These are phyloP conservation scores for Flaveria brownii DNA, from an alignment of 129 eudicot genomes.

Conservation along the genomic window DNA sequence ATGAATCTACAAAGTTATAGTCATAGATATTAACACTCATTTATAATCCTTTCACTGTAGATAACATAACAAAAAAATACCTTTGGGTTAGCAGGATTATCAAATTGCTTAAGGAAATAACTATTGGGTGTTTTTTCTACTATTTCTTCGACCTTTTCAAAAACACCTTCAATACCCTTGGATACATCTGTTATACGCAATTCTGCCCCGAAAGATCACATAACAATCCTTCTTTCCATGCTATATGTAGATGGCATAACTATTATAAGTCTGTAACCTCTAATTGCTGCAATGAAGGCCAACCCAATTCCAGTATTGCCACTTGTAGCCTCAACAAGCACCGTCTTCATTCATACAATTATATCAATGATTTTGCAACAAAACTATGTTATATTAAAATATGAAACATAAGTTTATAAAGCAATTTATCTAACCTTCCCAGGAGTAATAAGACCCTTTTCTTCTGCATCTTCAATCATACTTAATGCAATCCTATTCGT, in stretches of 20 bases:
- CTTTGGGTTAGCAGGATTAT: slow-evolving; percentile 77
- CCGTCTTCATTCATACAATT: slow-evolving; percentile 39
- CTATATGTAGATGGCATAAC: slow-evolving; percentile 59
- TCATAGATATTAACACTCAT: background rate
- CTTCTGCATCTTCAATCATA: slow-evolving; percentile 78
- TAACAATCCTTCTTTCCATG: slow-evolving; percentile 62
- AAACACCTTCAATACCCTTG: slow-evolving; percentile 44
- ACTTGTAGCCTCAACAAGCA: slow-evolving; percentile 62
- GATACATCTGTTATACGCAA: slow-evolving; percentile 45
- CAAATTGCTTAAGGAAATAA: slow-evolving; percentile 54
- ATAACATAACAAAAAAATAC: slow-evolving; percentile 31
- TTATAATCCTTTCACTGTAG: background rate
- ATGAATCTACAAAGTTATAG: slow-evolving; percentile 46
- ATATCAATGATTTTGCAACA: background rate
- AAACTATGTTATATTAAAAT: background rate
- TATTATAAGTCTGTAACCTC: slow-evolving; percentile 59
- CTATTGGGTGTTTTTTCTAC: slow-evolving; percentile 51
- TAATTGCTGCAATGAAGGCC: slow-evolving; percentile 68
- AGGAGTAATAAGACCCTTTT: slow-evolving; percentile 69
- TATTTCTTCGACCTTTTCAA: slow-evolving; percentile 50
- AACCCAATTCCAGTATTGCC: slow-evolving; percentile 86
- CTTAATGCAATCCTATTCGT: slow-evolving; percentile 52
- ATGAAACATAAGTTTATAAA: background rate
- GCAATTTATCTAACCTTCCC: slow-evolving; percentile 54
- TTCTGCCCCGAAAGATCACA: slow-evolving; percentile 72